Base-by-base conservation (phyloP, 1,139 yeast species). In the Scheffersomyces segobiensis region DNA sequence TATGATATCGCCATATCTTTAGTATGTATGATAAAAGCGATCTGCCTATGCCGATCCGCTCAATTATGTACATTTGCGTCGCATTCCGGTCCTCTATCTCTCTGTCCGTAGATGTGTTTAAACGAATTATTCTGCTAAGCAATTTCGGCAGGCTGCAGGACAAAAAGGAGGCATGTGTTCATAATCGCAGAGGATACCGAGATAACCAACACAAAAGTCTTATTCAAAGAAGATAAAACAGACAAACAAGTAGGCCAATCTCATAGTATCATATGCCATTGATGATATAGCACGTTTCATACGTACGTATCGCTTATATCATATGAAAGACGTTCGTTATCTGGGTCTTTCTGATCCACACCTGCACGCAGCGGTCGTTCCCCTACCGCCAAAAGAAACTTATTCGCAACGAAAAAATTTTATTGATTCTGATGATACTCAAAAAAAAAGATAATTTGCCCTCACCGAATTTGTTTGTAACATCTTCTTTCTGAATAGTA, bases 401-500 rank as follows among this genome's bases (percentile, higher is more conserved):
- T 17, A 32, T 32, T 32, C 42, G 42, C 42, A 32, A 32, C 42
- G 42, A 48, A 48, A n/a, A 48, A 48, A 48, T 48, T 48, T 48
- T 48, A 48, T 32, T 32, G 42, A 32, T 32, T 14, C 42, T 32
- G 42, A 32, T 48, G 50, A 21, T 48, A 24, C 50, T 48, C 50
- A 48, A 20, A 21, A 21, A n/a, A 47, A 48, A 48, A 48, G 24
- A 20, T 24, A 17, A 18, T 53, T 57, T 52, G 56, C 55, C 53
- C 55, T 52, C 54, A 48, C 48, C 51, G 17, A 48, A n/a, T 48
- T 20, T 48, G 18, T 24, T 20, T 21, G 26, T 26, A 48, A 48
- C 50, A 20, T 51, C 49, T 26, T 48, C 56, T 53, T 52, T 52
- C 42, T 26, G 20, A 21, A 52, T 26, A 51, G 42, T 54, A 47